Evolutionary conservation across 768 basidiomycete species (phyloP), one percentile per base, ranked within the genome.

Genomic region (Mycena polygramma): DNA sequence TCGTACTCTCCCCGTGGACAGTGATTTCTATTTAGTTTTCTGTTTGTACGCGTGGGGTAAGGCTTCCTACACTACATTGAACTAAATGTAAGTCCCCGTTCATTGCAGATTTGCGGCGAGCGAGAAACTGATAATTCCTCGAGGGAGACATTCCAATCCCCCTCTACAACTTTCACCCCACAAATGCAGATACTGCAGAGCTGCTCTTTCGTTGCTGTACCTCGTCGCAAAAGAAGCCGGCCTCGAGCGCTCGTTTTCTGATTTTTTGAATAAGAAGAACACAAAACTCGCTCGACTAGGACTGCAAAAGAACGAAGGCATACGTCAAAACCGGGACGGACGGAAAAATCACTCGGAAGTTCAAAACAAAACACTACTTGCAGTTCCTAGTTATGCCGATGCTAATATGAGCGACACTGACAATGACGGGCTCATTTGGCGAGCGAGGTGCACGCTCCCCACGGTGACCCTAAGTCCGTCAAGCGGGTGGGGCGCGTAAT

Each of bases 201-300:
- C 54, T 70, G 39, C 57, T 5, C 35, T 57, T 7, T 36, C 7
- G 19, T 48, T 64, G 19, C 63, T 64, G 20, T 20, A 35, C 35
- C 62, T 64, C 11, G 57, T 64, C 11, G 69, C 55, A 2, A 64
- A 70, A 41, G 63, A 70, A 37, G 69, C 69, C 2, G 69, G 63
- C 7, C 58, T 60, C 7, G 69, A 70, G 24, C 63, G 49, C 30
- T 58, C 24, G 9, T 70, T 70, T 35, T 71, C 69, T 4, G 69
- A 71, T 24, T 65, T 71, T 30, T 61, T 51, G 10, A 71, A 66
- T 48, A 71, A 66, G 46, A 61, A 70, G 20, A 64, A 46, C 43
- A 63, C 64, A 58, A 65, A 66, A 19, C 24, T 52, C 14, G 61
- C 59, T 63, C 64, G 60, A 2, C 52, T 71, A 17, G 52, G 69